Evolutionary conservation across 2,329 filamentous ascomycete species (phyloP).

Genomic region (Penicillium sp.): DNA sequence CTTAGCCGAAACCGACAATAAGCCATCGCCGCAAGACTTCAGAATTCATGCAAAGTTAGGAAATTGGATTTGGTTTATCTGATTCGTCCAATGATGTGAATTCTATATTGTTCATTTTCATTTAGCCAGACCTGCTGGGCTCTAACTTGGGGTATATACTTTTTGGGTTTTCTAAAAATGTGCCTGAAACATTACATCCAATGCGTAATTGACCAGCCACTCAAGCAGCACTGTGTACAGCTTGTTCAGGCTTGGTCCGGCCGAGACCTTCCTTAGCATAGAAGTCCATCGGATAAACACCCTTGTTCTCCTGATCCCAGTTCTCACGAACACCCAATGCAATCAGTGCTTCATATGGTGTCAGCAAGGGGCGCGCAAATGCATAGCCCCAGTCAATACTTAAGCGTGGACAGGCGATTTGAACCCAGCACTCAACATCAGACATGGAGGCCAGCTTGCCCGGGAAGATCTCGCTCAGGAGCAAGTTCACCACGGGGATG

Average conservation of each 20-base stretch:
- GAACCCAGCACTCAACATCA: slow-evolving; percentile 97
- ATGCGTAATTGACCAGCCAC: neutral
- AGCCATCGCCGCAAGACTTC: neutral
- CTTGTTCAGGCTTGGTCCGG: slow-evolving; percentile 63
- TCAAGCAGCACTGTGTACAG: neutral
- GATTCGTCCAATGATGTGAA: neutral
- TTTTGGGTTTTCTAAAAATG: neutral
- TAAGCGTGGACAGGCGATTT: slow-evolving; percentile 92
- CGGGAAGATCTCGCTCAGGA: slow-evolving; percentile 94
- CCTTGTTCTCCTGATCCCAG: slow-evolving; percentile 65
- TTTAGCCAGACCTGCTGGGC: slow-evolving; percentile 4
- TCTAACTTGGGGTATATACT: slow-evolving; percentile 6
- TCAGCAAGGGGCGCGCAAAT: slow-evolving; percentile 84
- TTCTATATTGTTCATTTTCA: neutral
- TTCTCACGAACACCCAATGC: slow-evolving; percentile 79
- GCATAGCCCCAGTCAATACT: slow-evolving; percentile 99
- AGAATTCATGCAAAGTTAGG: no score
- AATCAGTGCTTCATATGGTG: slow-evolving; percentile 92
- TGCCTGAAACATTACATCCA: neutral
- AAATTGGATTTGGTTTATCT: no score
- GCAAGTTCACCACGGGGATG: slow-evolving; percentile 80
- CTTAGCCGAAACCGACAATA: neutral
- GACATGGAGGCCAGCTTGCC: slow-evolving; percentile 91
- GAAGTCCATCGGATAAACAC: slow-evolving; percentile 96
- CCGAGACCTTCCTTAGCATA: slow-evolving; percentile 92